These are phyloP conservation scores for Crucibulum laeve DNA, from an alignment of 768 basidiomycete species.

Conservation along the genomic window DNA sequence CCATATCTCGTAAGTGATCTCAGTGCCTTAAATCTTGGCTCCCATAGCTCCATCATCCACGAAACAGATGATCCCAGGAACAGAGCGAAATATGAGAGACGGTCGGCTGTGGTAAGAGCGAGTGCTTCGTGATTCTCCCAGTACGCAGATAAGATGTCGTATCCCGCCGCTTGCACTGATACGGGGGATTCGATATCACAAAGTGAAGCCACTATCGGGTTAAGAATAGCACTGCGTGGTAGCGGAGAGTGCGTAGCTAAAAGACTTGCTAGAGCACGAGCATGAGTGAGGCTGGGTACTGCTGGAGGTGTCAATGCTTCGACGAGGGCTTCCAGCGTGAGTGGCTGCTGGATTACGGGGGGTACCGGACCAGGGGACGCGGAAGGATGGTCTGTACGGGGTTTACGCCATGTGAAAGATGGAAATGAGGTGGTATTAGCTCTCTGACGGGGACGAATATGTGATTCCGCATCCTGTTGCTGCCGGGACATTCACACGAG, in stretches of 20 bases:
- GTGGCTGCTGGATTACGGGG: constrained; percentile 21
- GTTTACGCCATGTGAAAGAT: constrained; percentile 21
- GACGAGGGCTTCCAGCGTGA: constrained; percentile 37
- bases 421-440: constrained; percentile 30
- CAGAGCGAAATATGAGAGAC: constrained; percentile 59
- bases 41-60: constrained; percentile 71
- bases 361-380: constrained; percentile 13
- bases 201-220: constrained; percentile 56
- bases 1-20: constrained; percentile 60
- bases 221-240: constrained; percentile 48
- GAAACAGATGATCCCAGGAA: constrained; percentile 41
- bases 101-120: constrained; percentile 48
- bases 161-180: constrained; percentile 62
- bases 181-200: constrained; percentile 51
- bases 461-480: constrained; percentile 20
- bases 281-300: constrained; percentile 64
- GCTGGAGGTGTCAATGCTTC: constrained; percentile 45
- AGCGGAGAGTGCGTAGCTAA: constrained; percentile 51
- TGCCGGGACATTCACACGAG: constrained; percentile 27
- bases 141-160: constrained; percentile 68
- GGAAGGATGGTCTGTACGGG: constrained; percentile 15
- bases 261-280: constrained; percentile 50
- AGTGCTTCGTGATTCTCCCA: constrained; percentile 55
- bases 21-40: constrained; percentile 64
- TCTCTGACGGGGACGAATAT: constrained; percentile 21